Conservation (phyloP, 2,329 filamentous ascomycete genomes). For the Lecanosticta acicola region DNA sequence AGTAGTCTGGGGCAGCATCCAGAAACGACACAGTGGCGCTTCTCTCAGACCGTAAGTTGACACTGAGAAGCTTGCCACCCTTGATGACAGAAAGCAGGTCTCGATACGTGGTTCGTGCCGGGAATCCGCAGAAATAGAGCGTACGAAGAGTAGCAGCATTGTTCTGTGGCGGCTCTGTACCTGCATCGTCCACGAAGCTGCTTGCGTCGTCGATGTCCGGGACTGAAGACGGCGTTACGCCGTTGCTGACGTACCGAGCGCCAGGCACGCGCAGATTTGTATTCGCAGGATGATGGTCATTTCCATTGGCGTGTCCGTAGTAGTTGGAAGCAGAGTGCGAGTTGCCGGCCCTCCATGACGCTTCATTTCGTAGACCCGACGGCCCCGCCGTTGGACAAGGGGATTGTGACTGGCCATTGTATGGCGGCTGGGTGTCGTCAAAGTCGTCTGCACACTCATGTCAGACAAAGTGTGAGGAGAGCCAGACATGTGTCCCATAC, state of each 20-base stretch:
- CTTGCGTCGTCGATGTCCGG: conserved; percentile 22
- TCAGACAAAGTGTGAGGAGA: background rate
- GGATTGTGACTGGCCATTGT: background rate
- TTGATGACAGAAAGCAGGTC: conserved; percentile 62
- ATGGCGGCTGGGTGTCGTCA: conserved; percentile 7
- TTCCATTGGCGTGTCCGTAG: conserved; percentile 10
- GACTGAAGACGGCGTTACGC: conserved; percentile 14
- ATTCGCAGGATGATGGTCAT: background rate
- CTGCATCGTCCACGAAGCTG: conserved; percentile 14
- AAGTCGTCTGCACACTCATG: conserved; percentile 13
- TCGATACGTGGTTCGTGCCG: conserved; percentile 56
- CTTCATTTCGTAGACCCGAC: background rate
- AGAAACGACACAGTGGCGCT: conserved; percentile 66
- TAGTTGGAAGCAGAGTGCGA: conserved; percentile 5
- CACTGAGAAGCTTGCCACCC: conserved; percentile 65
- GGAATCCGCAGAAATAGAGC: conserved; percentile 57
- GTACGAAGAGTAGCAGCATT: conserved; percentile 41
- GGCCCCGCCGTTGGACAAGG: background rate
- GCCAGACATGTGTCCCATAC: background rate
- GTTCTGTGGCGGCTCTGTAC: conserved; percentile 1
- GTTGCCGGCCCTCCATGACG: no score
- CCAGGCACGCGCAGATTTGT: conserved; percentile 7
- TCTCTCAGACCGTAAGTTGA: conserved; percentile 59
- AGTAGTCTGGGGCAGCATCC: conserved; percentile 57
- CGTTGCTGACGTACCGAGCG: conserved; percentile 19